Evolutionary conservation across 768 basidiomycete species (phyloP), one percentile per base, ranked within the genome.

Genomic region (Boletus speciosus): DNA sequence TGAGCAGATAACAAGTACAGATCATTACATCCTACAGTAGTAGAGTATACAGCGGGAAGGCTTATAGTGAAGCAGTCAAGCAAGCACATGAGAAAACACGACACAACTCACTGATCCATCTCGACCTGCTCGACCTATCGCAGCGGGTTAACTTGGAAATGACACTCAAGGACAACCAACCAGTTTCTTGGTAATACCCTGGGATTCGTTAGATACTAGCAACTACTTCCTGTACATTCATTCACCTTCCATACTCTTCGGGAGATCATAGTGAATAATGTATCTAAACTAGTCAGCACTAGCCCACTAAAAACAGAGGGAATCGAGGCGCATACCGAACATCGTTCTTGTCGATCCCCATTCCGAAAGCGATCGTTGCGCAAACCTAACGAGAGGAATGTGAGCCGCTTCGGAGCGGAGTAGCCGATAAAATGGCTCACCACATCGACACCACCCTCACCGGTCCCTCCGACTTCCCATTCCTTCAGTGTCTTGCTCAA

Each of bases 121-220:
- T 49, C 91, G 79, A 27, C 90, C 91, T 52, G 87, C 90, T 47
- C 90, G 78, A 41, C 90, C 89, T 88, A 52, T 31, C 44, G 47
- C 49, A 57, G 4, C 46, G 37, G n/a, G 15, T 65, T 23, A 59
- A 19, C 14, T 49, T 19, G 21, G 36, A 43, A 36, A 32, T 8
- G 12, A 51, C 16, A 10, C 39, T 25, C 37, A 19, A 43, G 31
- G 23, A 41, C 29, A 10, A 55, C 75, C 23, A 60, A 84, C 88
- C 89, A 58, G 90, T 92, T 69, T 93, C 91, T 67, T 93, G 91
- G 66, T 93, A 93, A 66, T 85, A 93, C 0, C 89, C 90, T 90
- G 44, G 11, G 16, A 38, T 9, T 29, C 11, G 19, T 68, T 38
- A 55, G 45, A 55, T 16, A 44, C 21, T 0, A 10, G 14, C 6